A percentile compares a stretch with the other conserved stretches of the same genome.
phyloP scores from a whole-genome alignment of 1,139 yeast species.

The Hemisphaericaspora lyxosophila region DNA sequence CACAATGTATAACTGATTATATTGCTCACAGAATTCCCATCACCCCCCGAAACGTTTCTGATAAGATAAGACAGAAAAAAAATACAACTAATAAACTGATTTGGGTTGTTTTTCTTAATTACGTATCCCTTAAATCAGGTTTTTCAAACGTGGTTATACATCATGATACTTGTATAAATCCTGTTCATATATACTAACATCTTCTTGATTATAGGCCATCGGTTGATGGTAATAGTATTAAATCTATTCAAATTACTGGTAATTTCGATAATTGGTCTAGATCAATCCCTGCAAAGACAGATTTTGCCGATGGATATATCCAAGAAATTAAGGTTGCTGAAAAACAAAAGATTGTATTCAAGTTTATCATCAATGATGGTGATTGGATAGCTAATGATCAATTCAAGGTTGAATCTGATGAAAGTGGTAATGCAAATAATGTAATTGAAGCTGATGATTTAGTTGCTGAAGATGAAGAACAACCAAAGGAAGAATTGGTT shows the following conservation, averaged over 20 bases:
- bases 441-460: conserved; percentile 31
- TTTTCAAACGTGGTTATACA: too few relatives aligned
- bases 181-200: too few relatives aligned
- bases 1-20: too few relatives aligned
- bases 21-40: too few relatives aligned
- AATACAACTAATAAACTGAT: background rate
- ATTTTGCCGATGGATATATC: conserved; percentile 11
- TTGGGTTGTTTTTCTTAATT: too few relatives aligned
- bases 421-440: conserved; percentile 41
- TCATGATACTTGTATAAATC: too few relatives aligned
- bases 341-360: conserved; percentile 28
- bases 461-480: conserved; percentile 11
- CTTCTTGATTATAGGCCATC: conserved; percentile 13
- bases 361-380: conserved; percentile 37
- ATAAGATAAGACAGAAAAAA: background rate
- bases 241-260: conserved; percentile 41
- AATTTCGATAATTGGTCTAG: conserved; percentile 43
- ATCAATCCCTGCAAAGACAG: conserved; percentile 18
- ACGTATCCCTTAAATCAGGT: background rate
- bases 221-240: conserved; percentile 14
- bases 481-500: background rate
- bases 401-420: conserved; percentile 31
- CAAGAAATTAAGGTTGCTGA: conserved; percentile 20
- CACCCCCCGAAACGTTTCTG: too few relatives aligned
- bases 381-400: conserved; percentile 33